Evolutionary conservation across 208 protist genomes (phyloP), one percentile per base, ranked within the genome.

Genomic region (Blastocrithidia nonstop): DNA sequence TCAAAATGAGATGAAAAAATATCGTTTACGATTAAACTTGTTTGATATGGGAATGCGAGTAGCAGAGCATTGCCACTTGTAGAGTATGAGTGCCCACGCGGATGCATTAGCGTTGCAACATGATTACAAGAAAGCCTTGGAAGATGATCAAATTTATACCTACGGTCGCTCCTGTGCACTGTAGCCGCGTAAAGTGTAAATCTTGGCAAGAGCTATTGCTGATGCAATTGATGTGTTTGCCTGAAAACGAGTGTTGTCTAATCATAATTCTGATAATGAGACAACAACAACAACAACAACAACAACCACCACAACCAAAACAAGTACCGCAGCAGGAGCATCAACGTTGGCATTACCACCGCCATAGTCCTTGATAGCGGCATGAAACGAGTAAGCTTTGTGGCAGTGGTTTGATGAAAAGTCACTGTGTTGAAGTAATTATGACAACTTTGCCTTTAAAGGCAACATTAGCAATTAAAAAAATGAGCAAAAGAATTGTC

Each of bases 41-140:
- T 91, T 88, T 38, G 73, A 87, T 37, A 62, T 84, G 39, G 82
- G 82, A 44, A 54, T 83, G 26, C 76, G 82, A 20, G 82, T 91
- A 0, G 82, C 70, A 2, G 82, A 91, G 63, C 82, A 91, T 46
- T 84, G 75, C 61, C 82, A 91, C 49, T 48, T 91, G 19, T 57
- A 74, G 33, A 71, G 63, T 48, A 87, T 87, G 82, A 84, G 72
- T 53, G 54, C 52, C 11, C 38, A 43, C 2, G 76, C 80, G 13
- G 80, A 90, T 50, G 51, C 23, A 5, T 35, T 11, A 15, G 29
- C n/a, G 29, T 11, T n/a, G 29, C 11, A 11, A 35, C 11, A 11
- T 35, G 11, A 35, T n/a, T 11, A 35, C 11, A 35, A n/a, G 11
- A 74, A 50, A 25, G 60, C 66, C n/a, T 61, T 90, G 29, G 45